Base-by-base conservation (phyloP, 2,329 filamentous ascomycete species). In the Corniculantispora saksenae region DNA sequence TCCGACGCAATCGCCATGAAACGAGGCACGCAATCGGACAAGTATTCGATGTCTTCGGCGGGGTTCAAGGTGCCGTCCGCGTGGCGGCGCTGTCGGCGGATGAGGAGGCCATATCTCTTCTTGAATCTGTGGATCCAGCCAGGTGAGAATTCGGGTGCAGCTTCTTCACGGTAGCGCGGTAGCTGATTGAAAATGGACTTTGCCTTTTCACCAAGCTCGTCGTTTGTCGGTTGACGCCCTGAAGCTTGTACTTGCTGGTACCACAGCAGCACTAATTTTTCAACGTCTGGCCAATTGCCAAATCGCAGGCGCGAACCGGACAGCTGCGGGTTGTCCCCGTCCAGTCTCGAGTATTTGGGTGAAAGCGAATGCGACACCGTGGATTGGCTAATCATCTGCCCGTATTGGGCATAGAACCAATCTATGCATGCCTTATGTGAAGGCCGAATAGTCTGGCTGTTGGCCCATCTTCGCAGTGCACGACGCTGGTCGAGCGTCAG, bases 121-220 rank as follows among this genome's bases (percentile, higher is more conserved):
- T 88, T 88, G 77, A 88, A 88, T 43, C 86, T 81, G 69, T 88
- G 86, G 65, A 88, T 88, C 86, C 86, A 88, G 48, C 86, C 86
- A 0, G 86, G 86, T 0, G 85, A 87, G 72, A 88, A 88, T 73
- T 88, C 86, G 55, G 86, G 86, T 1, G 85, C 78, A n/a, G 76
- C 75, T 72, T 88, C 84, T 68, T 85, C 85, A 72, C 85, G 86
- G 74, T 88, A 88, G 21, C 85, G 83, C 19, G 85, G 85, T 32
- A 88, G 77, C 70, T 85, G 82, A 51, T 77, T 77, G 73, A 88
- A 88, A 69, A 88, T 86, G 65, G 76, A 72, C 72, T 87, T 88
- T 51, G 86, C 86, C 77, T 88, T 88, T 40, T 88, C 85, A 67
- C 84, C 85, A 3, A 88, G 79, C 74, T 88, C 85, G 69, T 88